These are phyloP conservation scores for Thermomucor indicae-seudaticae DNA, from an alignment of 371 early-diverging fungal genomes.

Conservation along the genomic window DNA sequence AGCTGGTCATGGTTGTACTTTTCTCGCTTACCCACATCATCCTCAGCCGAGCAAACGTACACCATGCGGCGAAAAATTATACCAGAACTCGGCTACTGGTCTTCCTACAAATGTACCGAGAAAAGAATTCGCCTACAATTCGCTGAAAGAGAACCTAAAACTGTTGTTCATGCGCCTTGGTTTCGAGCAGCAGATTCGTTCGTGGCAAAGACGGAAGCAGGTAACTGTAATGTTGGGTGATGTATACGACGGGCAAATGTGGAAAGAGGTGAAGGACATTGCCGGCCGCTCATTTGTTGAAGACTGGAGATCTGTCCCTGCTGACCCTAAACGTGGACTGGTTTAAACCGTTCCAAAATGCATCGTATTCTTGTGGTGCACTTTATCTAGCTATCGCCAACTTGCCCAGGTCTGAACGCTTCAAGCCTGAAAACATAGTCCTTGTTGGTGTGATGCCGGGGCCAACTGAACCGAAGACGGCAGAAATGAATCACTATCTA, in stretches of 20 bases:
- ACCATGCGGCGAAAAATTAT: too few relatives aligned
- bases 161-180: not conserved
- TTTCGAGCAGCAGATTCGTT: not conserved
- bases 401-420: conserved; percentile 7
- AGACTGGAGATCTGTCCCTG: not conserved
- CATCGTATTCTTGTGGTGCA: conserved; percentile 1
- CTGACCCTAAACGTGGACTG: not conserved
- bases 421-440: conserved; percentile 7
- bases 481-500: conserved; percentile 9
- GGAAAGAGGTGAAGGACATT: not conserved
- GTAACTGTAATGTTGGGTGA: not conserved
- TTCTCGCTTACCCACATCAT: too few relatives aligned
- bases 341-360: not conserved
- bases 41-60: too few relatives aligned
- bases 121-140: not conserved
- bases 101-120: too few relatives aligned
- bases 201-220: not conserved
- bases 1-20: too few relatives aligned
- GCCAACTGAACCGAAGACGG: conserved; percentile 1
- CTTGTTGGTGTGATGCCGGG: conserved; percentile 9
- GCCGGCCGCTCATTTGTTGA: not conserved
- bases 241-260: not conserved
- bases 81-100: too few relatives aligned
- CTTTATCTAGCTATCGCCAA: conserved; percentile 9
- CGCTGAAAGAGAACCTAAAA: not conserved